Evolutionary conservation across 139 green algal species (phyloP), one percentile per base, ranked within the genome.

Genomic region (Coelastrella sp.): DNA sequence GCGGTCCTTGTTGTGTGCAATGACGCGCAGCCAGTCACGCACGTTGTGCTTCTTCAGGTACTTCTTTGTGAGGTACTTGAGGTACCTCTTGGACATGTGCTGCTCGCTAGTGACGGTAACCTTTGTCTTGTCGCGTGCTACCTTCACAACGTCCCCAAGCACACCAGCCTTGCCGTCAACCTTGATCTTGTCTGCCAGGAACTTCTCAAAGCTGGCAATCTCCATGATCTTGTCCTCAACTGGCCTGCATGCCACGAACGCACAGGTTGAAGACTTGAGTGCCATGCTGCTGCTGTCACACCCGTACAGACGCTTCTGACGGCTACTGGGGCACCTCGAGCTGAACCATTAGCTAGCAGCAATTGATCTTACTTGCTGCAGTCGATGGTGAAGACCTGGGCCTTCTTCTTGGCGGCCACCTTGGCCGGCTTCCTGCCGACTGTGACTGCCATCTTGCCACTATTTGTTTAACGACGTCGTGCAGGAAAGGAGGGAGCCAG

Each of bases 61-160:
- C 96, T 99, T 99, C 97, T 99, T 99, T 54, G 98, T 99, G 80
- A 99, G 92, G 95, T 99, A 99, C 96, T 99, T 99, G 77, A 99
- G 94, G 94, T 99, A 99, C 73, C 96, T 89, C 97, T 99, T 99
- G 92, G 95, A 97, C 91, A 99, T 97, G 57, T 94, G 84, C 10
- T 93, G 92, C 88, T 98, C 96, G 23, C 89, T 93, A 77, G 96
- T 98, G 47, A 99, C 95, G n/a, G 92, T 96, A 19, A 99, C 93
- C 95, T 97, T 98, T 85, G 92, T 97, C 96, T 99, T 99, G 87
- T 99, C 97, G 73, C 96, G 95, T 13, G 92, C 78, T 5, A 91
- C 88, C 87, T 95, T 97, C 74, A 99, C 96, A 66, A 88, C 87
- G 75, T 99, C 96, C 66, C 97, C 98, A 47, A 99, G 95, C 23